Base-by-base conservation (phyloP, 116 monocot species). In the Zostera marina region DNA sequence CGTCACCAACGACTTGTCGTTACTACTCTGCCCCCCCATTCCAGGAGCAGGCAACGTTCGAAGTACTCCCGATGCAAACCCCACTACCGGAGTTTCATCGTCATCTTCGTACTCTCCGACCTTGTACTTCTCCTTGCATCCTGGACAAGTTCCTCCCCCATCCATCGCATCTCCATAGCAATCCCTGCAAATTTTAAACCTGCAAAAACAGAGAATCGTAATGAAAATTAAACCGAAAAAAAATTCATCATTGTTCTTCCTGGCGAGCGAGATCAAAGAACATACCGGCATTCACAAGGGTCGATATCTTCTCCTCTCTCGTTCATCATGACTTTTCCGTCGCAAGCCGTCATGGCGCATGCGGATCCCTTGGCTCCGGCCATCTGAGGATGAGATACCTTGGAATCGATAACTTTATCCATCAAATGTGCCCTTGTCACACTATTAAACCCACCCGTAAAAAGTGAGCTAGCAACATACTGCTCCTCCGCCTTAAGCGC, bases 381-480 rank as follows among this genome's bases (percentile, higher is more conserved):
- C 92, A 92, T 92, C 78, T 92, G 88, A 7, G 88, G 84, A 40
- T 93, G 87, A 14, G 9, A 63, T 4, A 84, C 88, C 42, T 79
- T 74, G 3, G 87, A 81, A 4, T 92, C 93, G 67, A 88, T 93
- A 38, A 93, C 81, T 73, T 88, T 84, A 64, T 88, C 94, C 94
- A 88, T 94, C 47, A 88, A 74, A 38, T 88, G 88, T 11, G 94
- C 88, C 20, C 88, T 59, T 0, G 94, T 94, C 44, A 77, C 85
- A 70, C 77, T 94, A 68, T 94, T 94, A 73, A 94, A 94, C 0
- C 94, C 94, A 2, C 94, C 94, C 7, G 94, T 94, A 77, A 94
- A 88, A 17, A 94, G 66, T 0, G 88, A 88, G 56, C 76, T 94
- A 13, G 94, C 88, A 7, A 94, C 88, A 68, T 88, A 94, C 71